phyloP scores from a whole-genome alignment of 139 green algal species.

The Trebouxia sp. region DNA sequence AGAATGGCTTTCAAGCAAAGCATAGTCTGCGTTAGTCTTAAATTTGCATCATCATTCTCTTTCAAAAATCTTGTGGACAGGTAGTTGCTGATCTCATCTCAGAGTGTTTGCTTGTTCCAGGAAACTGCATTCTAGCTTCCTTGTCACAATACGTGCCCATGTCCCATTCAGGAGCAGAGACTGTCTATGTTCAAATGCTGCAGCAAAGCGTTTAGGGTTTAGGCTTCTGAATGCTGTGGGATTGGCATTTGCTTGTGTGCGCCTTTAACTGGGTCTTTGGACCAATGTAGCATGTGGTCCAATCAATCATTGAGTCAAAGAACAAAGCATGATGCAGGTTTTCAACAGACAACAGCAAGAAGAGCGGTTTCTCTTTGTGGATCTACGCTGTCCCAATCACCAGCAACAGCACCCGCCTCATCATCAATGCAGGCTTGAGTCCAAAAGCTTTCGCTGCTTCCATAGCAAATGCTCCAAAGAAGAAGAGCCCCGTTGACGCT shows the following conservation, averaged over 20 bases:
- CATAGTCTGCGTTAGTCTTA: too few species aligned
- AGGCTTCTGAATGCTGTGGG: too few species aligned
- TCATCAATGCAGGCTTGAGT: conserved; percentile 26
- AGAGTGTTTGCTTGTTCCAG: too few species aligned
- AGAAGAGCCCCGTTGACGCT: not conserved
- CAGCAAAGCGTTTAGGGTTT: too few species aligned
- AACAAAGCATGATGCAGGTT: conserved; percentile 30
- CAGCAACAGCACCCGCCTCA: conserved; percentile 28
- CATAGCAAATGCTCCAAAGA: not conserved
- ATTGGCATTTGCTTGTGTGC: not conserved
- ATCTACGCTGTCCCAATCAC: conserved; percentile 27
- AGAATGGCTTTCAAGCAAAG: too few species aligned
- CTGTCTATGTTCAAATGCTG: too few species aligned
- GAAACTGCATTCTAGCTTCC: not conserved
- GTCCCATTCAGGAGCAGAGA: too few species aligned
- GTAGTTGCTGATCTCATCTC: too few species aligned
- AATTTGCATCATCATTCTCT: too few species aligned
- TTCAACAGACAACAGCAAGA: not conserved
- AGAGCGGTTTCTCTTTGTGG: conserved; percentile 6
- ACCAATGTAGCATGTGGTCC: not conserved
- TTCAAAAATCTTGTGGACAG: too few species aligned
- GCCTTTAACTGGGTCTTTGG: not conserved
- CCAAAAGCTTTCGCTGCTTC: not conserved
- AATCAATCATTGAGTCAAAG: not conserved
- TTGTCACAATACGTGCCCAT: not conserved